A percentile compares a stretch with the other conserved stretches of the same genome.
Evolutionary conservation across 768 basidiomycete species (phyloP).

Genomic region (Suillus luteus): DNA sequence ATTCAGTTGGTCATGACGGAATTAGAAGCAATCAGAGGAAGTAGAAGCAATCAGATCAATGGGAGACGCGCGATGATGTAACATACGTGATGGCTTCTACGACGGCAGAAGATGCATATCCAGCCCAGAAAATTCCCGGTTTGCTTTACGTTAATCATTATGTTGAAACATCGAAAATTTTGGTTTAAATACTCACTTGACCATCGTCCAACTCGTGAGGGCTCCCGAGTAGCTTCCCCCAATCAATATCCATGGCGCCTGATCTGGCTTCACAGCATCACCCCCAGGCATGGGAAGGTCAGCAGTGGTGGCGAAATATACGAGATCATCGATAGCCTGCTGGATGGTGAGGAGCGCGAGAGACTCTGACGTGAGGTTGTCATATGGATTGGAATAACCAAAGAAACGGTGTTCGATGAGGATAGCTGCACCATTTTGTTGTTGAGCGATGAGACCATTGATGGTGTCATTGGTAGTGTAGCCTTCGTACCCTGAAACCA

Average conservation of each 20-base stretch:
- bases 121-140: slow-evolving; percentile 43
- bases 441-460: slow-evolving; percentile 65
- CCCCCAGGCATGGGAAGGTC: slow-evolving; percentile 69
- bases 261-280: slow-evolving; percentile 54
- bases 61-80: slow-evolving; percentile 6
- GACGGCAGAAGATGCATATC: slow-evolving; percentile 48
- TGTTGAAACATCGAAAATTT: neutral
- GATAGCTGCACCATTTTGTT: slow-evolving; percentile 63
- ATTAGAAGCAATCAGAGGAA: neutral
- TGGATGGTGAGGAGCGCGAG: slow-evolving; percentile 65
- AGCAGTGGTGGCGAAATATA: slow-evolving; percentile 69
- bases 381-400: slow-evolving; percentile 69
- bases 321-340: slow-evolving; percentile 74
- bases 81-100: slow-evolving; percentile 47
- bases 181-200: slow-evolving; percentile 46
- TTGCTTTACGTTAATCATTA: slow-evolving; percentile 29
- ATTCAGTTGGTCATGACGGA: neutral
- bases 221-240: slow-evolving; percentile 50
- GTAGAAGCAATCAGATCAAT: neutral
- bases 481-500: slow-evolving; percentile 32
- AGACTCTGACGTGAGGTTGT: slow-evolving; percentile 59
- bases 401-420: slow-evolving; percentile 76
- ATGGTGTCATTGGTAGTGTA: slow-evolving; percentile 69
- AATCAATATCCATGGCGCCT: slow-evolving; percentile 44
- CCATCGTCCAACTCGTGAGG: slow-evolving; percentile 68